Conservation (phyloP, 2,329 filamentous ascomycete genomes). For the Penicillium sp. region DNA sequence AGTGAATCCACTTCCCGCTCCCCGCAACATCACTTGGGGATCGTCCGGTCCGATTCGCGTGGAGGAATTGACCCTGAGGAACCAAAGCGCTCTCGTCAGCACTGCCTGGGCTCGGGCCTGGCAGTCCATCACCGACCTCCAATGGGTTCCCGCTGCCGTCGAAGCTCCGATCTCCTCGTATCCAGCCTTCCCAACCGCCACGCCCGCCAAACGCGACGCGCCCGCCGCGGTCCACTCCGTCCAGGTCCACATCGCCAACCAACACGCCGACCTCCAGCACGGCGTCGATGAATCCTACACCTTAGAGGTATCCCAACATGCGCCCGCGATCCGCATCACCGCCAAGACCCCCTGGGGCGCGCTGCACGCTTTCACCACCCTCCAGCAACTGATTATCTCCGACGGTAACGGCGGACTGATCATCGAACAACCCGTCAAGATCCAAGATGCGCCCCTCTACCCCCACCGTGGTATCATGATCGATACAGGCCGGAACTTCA, state of each 20-base stretch:
- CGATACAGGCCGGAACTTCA: slow-evolving; percentile 58
- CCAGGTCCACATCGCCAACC: slow-evolving; percentile 50
- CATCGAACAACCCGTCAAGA: slow-evolving; percentile 56
- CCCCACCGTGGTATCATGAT: slow-evolving; percentile 59
- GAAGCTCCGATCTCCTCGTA: slow-evolving; percentile 56
- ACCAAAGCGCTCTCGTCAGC: slow-evolving; percentile 37
- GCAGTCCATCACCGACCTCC: slow-evolving; percentile 50
- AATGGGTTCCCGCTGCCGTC: slow-evolving; percentile 57
- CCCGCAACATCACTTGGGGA: slow-evolving; percentile 56
- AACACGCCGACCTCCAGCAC: slow-evolving; percentile 53
- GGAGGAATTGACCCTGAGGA: slow-evolving; percentile 40
- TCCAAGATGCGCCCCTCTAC: slow-evolving; percentile 55
- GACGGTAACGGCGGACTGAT: slow-evolving; percentile 48
- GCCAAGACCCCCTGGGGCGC: slow-evolving; percentile 57
- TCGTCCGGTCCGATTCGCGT: slow-evolving; percentile 52
- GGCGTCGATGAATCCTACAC: slow-evolving; percentile 62
- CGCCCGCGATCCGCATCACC: slow-evolving; percentile 48
- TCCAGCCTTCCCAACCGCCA: slow-evolving; percentile 52
- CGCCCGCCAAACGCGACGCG: slow-evolving; percentile 31
- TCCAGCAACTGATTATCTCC: slow-evolving; percentile 58
- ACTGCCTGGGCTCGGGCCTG: slow-evolving; percentile 56
- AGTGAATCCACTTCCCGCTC: slow-evolving; percentile 58
- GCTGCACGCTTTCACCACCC: slow-evolving; percentile 59
- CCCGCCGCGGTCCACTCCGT: slow-evolving; percentile 43
- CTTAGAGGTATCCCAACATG: slow-evolving; percentile 44